Base-by-base conservation (phyloP, 1,139 yeast genomes). In the Geotrichum australiense region DNA sequence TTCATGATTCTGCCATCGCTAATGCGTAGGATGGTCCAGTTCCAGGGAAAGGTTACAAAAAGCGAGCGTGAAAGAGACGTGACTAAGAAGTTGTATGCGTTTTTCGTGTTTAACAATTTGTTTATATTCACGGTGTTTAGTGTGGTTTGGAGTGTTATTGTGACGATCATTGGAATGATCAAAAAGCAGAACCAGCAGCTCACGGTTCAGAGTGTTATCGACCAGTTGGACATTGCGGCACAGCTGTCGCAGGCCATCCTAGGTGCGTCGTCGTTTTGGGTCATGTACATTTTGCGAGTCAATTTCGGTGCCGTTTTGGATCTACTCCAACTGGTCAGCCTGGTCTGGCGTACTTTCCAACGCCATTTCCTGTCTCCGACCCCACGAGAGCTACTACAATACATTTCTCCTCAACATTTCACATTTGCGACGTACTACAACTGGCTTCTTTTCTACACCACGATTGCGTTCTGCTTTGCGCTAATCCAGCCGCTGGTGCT, bases 261-360 rank as follows among this genome's bases (percentile, higher is more conserved):
- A 39, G 54, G 60, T 23, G 59, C 66, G 5, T 64, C 70, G 2
- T 61, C 68, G 2, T 66, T 66, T 51, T 66, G 70, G 70, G 66
- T 65, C 16, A 61, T 65, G 63, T 66, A 66, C 46, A 48, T 65
- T 18, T 46, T 66, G 20, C 58, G 65, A 15, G 62, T 61, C n/a
- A 57, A 60, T 38, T 40, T 64, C 15, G 65, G 64, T 6, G 49
- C 63, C 1, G 50, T 61, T 25, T 45, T 63, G 6, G 64, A 61
- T 38, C 47, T 65, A 4, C 50, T 64, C 8, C 69, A 65, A 45
- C 53, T 59, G 2, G 25, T 61, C 38, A 49, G 55, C 2, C 49
- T 65, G 10, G 12, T 60, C 1, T 50, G 53, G 39, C 58, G 62
- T 16, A 48, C 54, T 26, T 50, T 55, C 45, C 56, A 58, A 35